Conservation (phyloP, 2,329 filamentous ascomycete species). For the Dichotomopilus funicola region DNA sequence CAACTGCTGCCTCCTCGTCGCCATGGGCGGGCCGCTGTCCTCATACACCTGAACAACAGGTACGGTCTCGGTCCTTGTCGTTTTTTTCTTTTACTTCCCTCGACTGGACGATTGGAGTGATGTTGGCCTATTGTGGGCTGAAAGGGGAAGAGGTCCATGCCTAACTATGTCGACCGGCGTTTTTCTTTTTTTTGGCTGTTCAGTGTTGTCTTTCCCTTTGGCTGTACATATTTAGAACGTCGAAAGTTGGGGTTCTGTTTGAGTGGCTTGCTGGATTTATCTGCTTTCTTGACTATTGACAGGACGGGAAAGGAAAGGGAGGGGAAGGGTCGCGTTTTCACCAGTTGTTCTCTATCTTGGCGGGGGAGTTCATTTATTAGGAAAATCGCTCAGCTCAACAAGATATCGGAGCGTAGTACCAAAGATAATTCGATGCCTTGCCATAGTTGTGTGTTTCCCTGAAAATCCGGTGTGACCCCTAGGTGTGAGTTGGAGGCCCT, state of each 20-base stretch:
- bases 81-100: not conserved
- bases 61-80: not conserved
- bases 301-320: not conserved
- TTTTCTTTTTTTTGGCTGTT: too few species aligned
- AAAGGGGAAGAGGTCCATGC: not conserved
- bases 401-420: not conserved
- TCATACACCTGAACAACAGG: not conserved
- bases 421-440: not conserved
- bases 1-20: too few species aligned
- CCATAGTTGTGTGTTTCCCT: not conserved
- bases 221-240: conserved; percentile 5
- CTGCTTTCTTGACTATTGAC: not conserved
- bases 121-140: not conserved
- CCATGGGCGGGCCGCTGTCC: not conserved
- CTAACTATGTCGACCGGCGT: not conserved
- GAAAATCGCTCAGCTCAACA: not conserved
- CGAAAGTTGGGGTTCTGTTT: not conserved
- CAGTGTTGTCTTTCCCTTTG: not conserved
- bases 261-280: conserved; percentile 2
- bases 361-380: conserved; percentile 1
- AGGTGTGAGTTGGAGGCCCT: too few species aligned
- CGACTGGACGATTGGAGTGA: not conserved
- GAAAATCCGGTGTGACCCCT: too few species aligned
- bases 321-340: conserved; percentile 3
- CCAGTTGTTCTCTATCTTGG: not conserved